Evolutionary conservation across 371 early-diverging fungal genomes (phyloP).

Genomic region (Rhizopus delemar): DNA sequence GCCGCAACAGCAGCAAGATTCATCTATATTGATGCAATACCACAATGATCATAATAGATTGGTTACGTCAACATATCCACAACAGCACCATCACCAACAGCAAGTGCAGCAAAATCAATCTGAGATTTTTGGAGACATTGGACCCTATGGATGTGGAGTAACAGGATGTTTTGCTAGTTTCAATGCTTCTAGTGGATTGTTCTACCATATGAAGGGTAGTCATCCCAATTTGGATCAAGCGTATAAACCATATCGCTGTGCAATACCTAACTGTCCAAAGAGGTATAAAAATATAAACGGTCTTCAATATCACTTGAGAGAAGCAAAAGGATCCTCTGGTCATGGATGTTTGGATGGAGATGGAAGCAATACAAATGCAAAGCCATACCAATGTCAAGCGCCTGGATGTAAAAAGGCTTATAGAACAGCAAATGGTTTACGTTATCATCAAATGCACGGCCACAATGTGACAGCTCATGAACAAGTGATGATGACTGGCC

Average conservation of each 20-base stretch:
- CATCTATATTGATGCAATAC: no score
- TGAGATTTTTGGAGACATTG: background rate
- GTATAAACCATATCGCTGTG: conserved; percentile 74
- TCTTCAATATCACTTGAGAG: conserved; percentile 81
- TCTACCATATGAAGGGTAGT: conserved; percentile 65
- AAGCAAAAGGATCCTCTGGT: conserved; percentile 54
- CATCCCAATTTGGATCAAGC: conserved; percentile 51
- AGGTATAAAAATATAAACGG: conserved; percentile 93
- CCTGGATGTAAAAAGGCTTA: conserved; percentile 39
- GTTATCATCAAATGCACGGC: conserved; percentile 33
- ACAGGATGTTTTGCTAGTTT: conserved; percentile 60
- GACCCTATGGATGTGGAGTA: conserved; percentile 69
- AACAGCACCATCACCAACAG: conserved; percentile 1
- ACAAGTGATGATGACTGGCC: background rate
- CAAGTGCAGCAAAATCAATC: conserved; percentile 10
- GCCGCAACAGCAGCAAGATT: no score
- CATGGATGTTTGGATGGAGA: conserved; percentile 6
- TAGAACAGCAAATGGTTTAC: conserved; percentile 33
- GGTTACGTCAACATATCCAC: background rate
- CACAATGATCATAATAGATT: background rate
- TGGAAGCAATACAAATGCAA: background rate
- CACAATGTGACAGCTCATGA: background rate
- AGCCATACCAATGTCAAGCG: conserved; percentile 18
- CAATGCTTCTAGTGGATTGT: conserved; percentile 58
- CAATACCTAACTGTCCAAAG: conserved; percentile 73